Percentiles rank a stretch among this genome's conserved stretches.
Evolutionary conservation across 176 grass and related monocot species (phyloP).

Genomic region (Echinochloa phyllopogon): DNA sequence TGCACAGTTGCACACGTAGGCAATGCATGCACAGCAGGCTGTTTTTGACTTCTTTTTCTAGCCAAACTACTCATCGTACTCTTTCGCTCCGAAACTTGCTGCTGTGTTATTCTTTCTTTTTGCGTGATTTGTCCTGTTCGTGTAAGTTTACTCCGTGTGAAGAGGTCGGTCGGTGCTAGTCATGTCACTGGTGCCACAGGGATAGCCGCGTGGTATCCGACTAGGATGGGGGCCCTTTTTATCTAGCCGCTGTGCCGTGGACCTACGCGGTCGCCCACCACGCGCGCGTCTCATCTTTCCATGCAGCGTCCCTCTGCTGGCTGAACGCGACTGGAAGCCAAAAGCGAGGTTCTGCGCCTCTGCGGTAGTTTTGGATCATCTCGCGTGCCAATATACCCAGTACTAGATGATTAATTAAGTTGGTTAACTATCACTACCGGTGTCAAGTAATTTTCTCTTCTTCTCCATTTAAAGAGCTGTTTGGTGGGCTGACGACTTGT

Average conservation of each 20-base stretch:
- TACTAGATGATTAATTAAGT: too few species aligned
- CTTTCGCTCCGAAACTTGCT: too few species aligned
- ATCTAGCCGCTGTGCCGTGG: not conserved
- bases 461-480: too few species aligned
- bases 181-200: not conserved
- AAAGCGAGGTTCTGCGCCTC: too few species aligned
- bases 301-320: constrained; percentile 10
- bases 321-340: not conserved
- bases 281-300: not conserved
- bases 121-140: not conserved
- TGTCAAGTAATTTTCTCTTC: too few species aligned
- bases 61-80: too few species aligned
- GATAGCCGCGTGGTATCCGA: not conserved
- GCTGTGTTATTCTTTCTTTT: not conserved
- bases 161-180: constrained; percentile 1
- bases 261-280: not conserved
- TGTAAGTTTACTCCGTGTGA: not conserved
- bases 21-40: too few species aligned
- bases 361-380: too few species aligned
- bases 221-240: not conserved
- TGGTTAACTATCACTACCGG: too few species aligned
- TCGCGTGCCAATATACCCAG: too few species aligned
- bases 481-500: not conserved
- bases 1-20: too few species aligned
- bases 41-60: too few species aligned